phyloP scores from a whole-genome alignment of 140 eudicot genomes.

The Anethum foeniculum region DNA sequence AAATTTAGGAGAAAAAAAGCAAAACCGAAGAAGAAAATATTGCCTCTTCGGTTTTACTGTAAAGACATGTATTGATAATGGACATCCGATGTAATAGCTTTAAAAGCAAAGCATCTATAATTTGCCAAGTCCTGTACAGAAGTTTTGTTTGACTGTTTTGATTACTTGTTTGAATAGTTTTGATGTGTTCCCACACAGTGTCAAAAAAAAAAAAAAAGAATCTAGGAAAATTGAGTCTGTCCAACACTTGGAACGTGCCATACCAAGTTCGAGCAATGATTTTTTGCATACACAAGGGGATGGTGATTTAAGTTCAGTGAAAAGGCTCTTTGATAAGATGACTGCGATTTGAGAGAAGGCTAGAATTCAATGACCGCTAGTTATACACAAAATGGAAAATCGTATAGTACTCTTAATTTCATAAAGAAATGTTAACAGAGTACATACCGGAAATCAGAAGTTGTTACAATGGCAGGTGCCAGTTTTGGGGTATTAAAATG shows the following conservation, averaged over 20 bases:
- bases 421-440: conserved; percentile 43
- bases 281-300: conserved; percentile 49
- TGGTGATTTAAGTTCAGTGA: conserved; percentile 64
- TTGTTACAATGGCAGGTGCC: too few relatives aligned
- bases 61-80: not conserved
- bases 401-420: conserved; percentile 55
- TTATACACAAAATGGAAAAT: conserved; percentile 62
- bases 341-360: conserved; percentile 42
- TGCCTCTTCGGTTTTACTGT: not conserved
- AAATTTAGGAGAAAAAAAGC: not conserved
- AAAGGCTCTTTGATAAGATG: conserved; percentile 47
- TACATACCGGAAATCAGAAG: conserved; percentile 34
- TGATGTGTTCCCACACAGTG: too few relatives aligned
- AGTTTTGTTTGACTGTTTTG: too few relatives aligned
- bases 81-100: too few relatives aligned
- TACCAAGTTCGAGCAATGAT: conserved; percentile 17
- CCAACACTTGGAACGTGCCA: too few relatives aligned
- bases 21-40: not conserved
- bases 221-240: too few relatives aligned
- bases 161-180: too few relatives aligned
- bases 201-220: too few relatives aligned
- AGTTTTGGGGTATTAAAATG: too few relatives aligned
- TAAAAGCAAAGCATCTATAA: too few relatives aligned
- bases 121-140: too few relatives aligned
- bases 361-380: conserved; percentile 80